These are phyloP conservation scores for Albatrellus ellisii DNA, from an alignment of 768 basidiomycete species.

Conservation along the genomic window DNA sequence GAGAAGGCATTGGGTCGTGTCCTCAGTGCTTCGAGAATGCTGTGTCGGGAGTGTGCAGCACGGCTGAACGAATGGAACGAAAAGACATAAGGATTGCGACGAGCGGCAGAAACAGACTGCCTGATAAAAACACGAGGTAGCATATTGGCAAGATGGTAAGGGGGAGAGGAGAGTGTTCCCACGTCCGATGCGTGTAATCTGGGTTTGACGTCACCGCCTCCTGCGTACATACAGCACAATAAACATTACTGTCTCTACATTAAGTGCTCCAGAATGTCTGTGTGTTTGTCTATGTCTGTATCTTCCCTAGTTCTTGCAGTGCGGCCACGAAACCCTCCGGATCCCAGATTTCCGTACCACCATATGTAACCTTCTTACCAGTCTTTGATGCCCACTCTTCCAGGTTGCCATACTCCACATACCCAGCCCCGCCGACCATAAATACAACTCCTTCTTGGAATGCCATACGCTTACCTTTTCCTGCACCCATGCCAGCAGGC, in stretches of 20 bases:
- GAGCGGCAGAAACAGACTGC: too few species aligned
- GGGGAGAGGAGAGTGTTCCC: too few species aligned
- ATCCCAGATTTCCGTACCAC: constrained; percentile 89
- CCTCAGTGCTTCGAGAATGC: constrained; percentile 19
- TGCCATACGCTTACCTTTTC: constrained; percentile 47
- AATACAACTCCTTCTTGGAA: constrained; percentile 88
- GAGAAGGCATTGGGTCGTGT: constrained; percentile 18
- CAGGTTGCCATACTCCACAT: constrained; percentile 95
- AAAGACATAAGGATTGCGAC: too few species aligned
- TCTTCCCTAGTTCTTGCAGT: constrained; percentile 50
- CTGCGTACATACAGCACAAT: too few species aligned
- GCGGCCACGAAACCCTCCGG: constrained; percentile 74
- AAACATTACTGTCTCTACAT: too few species aligned
- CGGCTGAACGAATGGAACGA: constrained; percentile 20
- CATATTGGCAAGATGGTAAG: too few species aligned
- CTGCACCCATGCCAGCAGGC: constrained; percentile 11
- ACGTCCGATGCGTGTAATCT: too few species aligned
- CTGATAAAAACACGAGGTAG: too few species aligned
- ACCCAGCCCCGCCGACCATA: constrained; percentile 91
- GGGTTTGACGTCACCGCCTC: too few species aligned
- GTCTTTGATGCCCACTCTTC: constrained; percentile 83
- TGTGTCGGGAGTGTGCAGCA: constrained; percentile 17
- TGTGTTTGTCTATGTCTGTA: constrained; percentile 20
- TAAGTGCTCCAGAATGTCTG: too few species aligned
- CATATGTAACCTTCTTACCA: constrained; percentile 84